phyloP scores from a whole-genome alignment of 192 early-diverging fungal genomes.

The Kappamyces sp. region DNA sequence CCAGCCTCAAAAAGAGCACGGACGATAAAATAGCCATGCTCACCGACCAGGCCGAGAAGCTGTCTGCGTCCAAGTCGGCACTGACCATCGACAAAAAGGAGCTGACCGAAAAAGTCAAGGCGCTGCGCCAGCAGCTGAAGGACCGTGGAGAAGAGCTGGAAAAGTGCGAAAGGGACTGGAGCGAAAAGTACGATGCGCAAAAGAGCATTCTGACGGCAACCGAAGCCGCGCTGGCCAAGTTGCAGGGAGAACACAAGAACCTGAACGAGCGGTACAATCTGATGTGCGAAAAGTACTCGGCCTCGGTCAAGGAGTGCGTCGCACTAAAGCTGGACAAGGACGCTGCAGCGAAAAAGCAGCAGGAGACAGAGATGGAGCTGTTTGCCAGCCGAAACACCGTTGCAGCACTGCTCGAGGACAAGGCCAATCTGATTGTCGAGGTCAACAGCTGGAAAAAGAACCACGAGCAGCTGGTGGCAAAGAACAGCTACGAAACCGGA shows the following conservation, averaged over 20 bases:
- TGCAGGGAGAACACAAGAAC: constrained; percentile 20
- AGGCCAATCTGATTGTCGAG: constrained; percentile 1
- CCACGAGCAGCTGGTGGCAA: constrained; percentile 17
- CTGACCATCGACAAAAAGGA: constrained; percentile 45
- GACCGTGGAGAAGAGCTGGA: constrained; percentile 38
- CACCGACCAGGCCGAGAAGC: constrained; percentile 43
- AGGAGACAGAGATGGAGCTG: not conserved
- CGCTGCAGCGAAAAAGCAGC: not conserved
- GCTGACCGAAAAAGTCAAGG: constrained; percentile 42
- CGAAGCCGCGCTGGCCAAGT: constrained; percentile 18
- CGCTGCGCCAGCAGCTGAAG: constrained; percentile 32
- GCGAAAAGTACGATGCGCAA: constrained; percentile 19
- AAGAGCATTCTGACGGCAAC: constrained; percentile 6
- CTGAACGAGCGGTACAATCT: constrained; percentile 27
- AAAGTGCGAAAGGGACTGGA: constrained; percentile 24
- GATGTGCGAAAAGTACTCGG: constrained; percentile 26
- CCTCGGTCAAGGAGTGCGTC: constrained; percentile 25
- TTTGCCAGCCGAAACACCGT: not conserved
- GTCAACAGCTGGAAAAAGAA: constrained; percentile 10
- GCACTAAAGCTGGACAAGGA: constrained; percentile 25
- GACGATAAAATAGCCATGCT: constrained; percentile 40
- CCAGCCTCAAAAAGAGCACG: constrained; percentile 32
- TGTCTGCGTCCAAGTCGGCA: constrained; percentile 34
- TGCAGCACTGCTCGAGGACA: not conserved
- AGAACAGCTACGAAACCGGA: constrained; percentile 4